Base-by-base conservation (phyloP, 352 stramenopile species). In the Phytophthora crassamura region DNA sequence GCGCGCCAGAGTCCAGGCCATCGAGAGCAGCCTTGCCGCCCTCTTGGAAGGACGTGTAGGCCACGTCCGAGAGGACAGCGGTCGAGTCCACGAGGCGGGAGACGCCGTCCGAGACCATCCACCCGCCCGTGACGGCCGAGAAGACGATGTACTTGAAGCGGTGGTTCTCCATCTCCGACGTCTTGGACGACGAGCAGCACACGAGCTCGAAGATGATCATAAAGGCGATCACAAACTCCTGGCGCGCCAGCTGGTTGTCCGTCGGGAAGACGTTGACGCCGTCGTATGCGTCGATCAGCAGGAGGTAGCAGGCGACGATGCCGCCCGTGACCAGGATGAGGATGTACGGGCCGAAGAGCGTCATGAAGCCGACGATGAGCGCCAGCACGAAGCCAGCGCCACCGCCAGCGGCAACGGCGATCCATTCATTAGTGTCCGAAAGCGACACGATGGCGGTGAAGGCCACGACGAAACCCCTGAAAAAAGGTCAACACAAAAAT, bases 61-160 rank as follows among this genome's bases (percentile, higher is more conserved):
- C 72, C 20, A 96, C 81, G 14, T 59, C 75, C 0, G 88, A 87
- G 14, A 96, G 80, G 40, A 89, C 76, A 2, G 71, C 72, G 9
- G 66, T 49, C 12, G 71, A 78, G 71, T 86, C 83, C 0, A 92
- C 59, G 36, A 96, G 76, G n/a, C 86, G 81, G 2, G 82, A 90
- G 5, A 96, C 71, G 20, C 78, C 88, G 57, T 96, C 88, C 0
- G 81, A 64, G 0, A 88, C 75, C 66, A 96, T 66, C 88, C 88
- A 96, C 36, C 86, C 86, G 47, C 88, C 88, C 0, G 78, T 80
- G 22, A 92, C 62, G 6, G 79, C 67, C 30, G 84, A 85, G 45
- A 96, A 90, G n/a, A 94, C 6, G 3, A 94, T 77, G 59, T 96
- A 96, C 75, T 96, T 96, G 78, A 96, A 91, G 14, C 88, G 86